A percentile compares a stretch with the other conserved stretches of the same genome.
Evolutionary conservation across 768 basidiomycete genomes (phyloP).

Genomic region (Pleurotus platypus): DNA sequence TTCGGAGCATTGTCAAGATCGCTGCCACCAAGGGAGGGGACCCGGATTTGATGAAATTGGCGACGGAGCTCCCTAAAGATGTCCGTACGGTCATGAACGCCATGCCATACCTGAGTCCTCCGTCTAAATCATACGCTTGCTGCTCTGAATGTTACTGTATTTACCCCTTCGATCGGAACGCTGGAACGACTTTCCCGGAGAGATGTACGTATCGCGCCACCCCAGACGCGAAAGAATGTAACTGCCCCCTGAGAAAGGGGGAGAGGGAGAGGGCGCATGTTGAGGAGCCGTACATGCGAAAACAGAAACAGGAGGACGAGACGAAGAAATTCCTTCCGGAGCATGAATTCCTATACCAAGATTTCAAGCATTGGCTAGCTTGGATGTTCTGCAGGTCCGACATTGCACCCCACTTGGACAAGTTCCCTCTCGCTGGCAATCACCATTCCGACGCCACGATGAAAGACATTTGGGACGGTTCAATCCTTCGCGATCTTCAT

Average conservation of each 20-base stretch:
- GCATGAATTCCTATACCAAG: background rate
- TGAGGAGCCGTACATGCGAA: too few relatives aligned
- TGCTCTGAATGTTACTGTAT: constrained; percentile 4
- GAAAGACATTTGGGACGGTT: background rate
- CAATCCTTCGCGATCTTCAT: background rate
- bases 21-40: background rate
- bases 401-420: background rate
- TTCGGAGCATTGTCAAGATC: background rate
- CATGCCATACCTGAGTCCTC: background rate
- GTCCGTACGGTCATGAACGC: background rate
- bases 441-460: background rate
- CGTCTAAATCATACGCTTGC: constrained; percentile 2
- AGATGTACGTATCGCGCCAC: constrained; percentile 4
- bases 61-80: background rate
- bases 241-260: constrained; percentile 19
- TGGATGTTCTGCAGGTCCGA: background rate
- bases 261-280: too few relatives aligned
- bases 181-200: background rate
- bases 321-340: background rate
- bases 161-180: background rate
- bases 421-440: background rate
- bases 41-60: background rate
- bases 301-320: background rate
- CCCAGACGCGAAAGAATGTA: constrained; percentile 12
- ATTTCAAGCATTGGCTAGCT: background rate